Base-by-base conservation (phyloP, 106 monocot species). In the Ottelia alismoides region DNA sequence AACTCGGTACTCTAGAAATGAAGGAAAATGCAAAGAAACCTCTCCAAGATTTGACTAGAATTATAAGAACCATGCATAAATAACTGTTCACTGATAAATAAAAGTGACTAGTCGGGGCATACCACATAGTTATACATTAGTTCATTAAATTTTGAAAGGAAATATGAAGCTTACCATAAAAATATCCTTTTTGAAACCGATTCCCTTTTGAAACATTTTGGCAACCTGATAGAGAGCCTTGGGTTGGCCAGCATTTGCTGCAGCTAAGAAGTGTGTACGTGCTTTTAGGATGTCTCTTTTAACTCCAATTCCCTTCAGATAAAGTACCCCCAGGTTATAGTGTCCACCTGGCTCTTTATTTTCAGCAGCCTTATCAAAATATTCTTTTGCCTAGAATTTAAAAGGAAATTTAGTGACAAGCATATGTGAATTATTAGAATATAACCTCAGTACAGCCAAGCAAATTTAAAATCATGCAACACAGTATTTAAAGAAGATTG, bases 141-240 rank as follows among this genome's bases (percentile, higher is more conserved):
- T n/a, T n/a, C n/a, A n/a, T n/a, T n/a, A n/a, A n/a, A n/a, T n/a
- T n/a, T n/a, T n/a, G n/a, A n/a, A n/a, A n/a, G n/a, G n/a, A n/a
- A n/a, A n/a, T n/a, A n/a, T n/a, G n/a, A n/a, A n/a, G n/a, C n/a
- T 27, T 81, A 93, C 93, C 93, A 62, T 75, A 21, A 61, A 55
- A 40, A 93, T 69, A 60, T 80, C 84, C 64, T 76, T 83, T 77
- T 81, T 83, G 27, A 93, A 74, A 40, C 93, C 83, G 22, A 93
- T 64, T 48, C 80, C 93, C 60, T 73, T 93, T 28, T 93, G 83
- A 67, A 87, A 93, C 77, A 93, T 72, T 71, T 83, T 93, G 26
- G 87, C 93, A 22, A 93, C 87, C 67, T 93, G 93, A 53, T 78
- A 93, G 24, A 93, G 50, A 30, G 93, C 93, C 70, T 93, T 93